Percentiles rank a stretch among this genome's conserved stretches.
Evolutionary conservation across 805 yeast species (phyloP).

Genomic region (Schwanniomyces polymorphus): DNA sequence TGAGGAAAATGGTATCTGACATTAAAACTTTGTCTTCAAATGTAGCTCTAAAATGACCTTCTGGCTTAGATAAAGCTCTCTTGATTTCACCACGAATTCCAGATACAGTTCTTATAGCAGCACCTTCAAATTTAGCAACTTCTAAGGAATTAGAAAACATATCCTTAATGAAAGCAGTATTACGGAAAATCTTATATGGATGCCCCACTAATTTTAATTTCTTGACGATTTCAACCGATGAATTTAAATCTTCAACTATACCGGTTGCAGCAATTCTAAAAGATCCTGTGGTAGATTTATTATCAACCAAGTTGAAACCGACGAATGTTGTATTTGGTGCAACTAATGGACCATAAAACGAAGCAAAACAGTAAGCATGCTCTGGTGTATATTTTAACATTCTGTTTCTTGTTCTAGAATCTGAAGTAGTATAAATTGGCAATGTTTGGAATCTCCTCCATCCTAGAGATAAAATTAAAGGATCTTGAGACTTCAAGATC

Average conservation of each 20-base stretch:
- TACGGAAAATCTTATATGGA: conserved; percentile 90
- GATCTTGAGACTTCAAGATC: conserved; percentile 93
- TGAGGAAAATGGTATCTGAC: conserved; percentile 85
- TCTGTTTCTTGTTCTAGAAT: conserved; percentile 95
- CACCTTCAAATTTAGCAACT: conserved; percentile 98
- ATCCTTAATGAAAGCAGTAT: conserved; percentile 95
- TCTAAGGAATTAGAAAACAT: conserved; percentile 93
- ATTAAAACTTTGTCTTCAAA: conserved; percentile 92
- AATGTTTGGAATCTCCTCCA: conserved; percentile 98
- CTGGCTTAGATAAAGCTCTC: conserved; percentile 90
- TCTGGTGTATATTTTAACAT: conserved; percentile 98
- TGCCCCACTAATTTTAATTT: conserved; percentile 93
- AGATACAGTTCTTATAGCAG: conserved; percentile 92
- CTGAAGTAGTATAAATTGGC: conserved; percentile 94
- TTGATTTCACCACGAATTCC: conserved; percentile 98
- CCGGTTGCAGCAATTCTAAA: conserved; percentile 98
- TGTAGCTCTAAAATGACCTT: conserved; percentile 93
- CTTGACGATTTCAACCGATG: conserved; percentile 88
- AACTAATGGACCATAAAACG: conserved; percentile 95
- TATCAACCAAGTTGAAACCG: conserved; percentile 87
- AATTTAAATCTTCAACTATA: conserved; percentile 89
- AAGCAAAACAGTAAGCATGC: conserved; percentile 93
- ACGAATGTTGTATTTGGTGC: conserved; percentile 98
- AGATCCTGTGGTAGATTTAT: conserved; percentile 79
- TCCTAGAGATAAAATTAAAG: conserved; percentile 88